Base-by-base conservation (phyloP, 768 basidiomycete species). In the Lentinus tigrinus region DNA sequence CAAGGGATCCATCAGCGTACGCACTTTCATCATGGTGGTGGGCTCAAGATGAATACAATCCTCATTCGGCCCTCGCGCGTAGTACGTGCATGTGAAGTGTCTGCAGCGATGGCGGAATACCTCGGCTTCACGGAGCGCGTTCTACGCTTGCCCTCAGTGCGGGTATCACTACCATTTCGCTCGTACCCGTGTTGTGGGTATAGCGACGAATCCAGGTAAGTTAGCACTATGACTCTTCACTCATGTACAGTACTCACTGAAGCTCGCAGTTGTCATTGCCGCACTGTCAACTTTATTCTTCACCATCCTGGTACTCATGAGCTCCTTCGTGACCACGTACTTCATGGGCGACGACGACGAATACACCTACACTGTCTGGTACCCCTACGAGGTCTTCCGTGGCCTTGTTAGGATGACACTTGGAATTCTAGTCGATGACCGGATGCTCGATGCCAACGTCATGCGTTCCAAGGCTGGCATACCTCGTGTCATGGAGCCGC, bases 81-180 rank as follows among this genome's bases (percentile, higher is more conserved):
- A 91, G 90, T 84, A 85, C 69, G 91, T 93, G 34, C 91, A 93
- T 72, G 78, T 93, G 49, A 82, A 83, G 65, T 93, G 91, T 66
- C 78, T 93, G 5, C 84, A 90, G 61, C 78, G 74, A 52, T 93
- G 91, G 91, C 78, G 91, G 56, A 85, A 78, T 38, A 75, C 78
- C 0, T 85, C 90, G 17, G 60, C 74, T 27, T 84, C 84, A n/a
- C 71, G 78, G 39, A 82, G 78, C 59, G 85, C 88, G 10, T 93
- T 91, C 77, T 92, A 87, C 74, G 75, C 81, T 13, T 93, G 91
- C 65, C 87, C 87, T 1, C 89, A 92, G 71, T 93, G 91, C 64
- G 82, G 78, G 50, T 93, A 91, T 67, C 79, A 77, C 57, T 93
- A 93, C 69, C 82, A 85, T 40, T 91, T 91, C 65, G 80, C 85